Evolutionary conservation across 192 early-diverging fungal species (phyloP).

Genomic region (Backusella macrospora): DNA sequence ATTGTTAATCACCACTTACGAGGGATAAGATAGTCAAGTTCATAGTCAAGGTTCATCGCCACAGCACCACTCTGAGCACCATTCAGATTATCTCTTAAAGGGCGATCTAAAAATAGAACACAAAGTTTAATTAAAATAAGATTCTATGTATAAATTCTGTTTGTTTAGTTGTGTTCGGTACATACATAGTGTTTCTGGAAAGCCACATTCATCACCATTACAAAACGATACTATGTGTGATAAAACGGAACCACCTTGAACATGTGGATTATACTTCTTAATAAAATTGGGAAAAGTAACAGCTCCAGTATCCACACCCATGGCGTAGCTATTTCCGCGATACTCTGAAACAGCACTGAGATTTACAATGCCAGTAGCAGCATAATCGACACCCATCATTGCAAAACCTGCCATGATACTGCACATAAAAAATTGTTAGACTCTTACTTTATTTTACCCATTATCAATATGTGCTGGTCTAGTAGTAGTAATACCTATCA

Average conservation of each 20-base stretch:
- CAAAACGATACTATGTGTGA: constrained; percentile 40
- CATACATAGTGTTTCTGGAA: constrained; percentile 3
- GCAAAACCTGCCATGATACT: constrained; percentile 60
- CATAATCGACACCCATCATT: constrained; percentile 42
- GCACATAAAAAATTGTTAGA: background rate
- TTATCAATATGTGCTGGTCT: background rate
- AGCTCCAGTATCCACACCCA: constrained; percentile 51
- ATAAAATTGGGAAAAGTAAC: constrained; percentile 50
- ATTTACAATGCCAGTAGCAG: constrained; percentile 25
- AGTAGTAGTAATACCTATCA: constrained; percentile 33
- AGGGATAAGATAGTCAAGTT: constrained; percentile 48
- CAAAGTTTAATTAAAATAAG: background rate
- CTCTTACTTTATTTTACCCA: too few relatives aligned
- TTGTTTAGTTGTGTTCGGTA: background rate
- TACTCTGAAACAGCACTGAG: constrained; percentile 44
- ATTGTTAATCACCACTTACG: constrained; percentile 3
- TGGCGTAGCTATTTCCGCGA: constrained; percentile 54
- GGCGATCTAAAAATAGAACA: constrained; percentile 16
- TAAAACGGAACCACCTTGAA: constrained; percentile 46
- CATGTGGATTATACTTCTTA: constrained; percentile 38
- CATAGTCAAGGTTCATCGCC: constrained; percentile 43
- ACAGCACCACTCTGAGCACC: constrained; percentile 57
- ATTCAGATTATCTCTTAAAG: constrained; percentile 40
- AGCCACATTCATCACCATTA: background rate
- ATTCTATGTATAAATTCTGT: background rate